Evolutionary conservation across 768 basidiomycete genomes (phyloP).

Genomic region (Rubroboletus satanas): DNA sequence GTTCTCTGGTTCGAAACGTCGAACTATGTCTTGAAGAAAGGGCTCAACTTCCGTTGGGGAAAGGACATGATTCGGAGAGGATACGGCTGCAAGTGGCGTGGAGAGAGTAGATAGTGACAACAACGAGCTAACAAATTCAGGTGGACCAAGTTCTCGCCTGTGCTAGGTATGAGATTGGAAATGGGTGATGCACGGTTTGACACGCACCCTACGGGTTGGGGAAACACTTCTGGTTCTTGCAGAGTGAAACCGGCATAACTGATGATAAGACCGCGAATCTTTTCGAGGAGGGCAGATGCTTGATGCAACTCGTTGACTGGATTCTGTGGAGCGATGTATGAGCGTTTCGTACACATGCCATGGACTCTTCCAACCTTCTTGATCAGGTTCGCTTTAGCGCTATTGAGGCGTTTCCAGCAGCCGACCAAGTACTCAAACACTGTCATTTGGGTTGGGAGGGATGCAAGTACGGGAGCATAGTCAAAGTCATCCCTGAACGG

Average conservation of each 20-base stretch:
- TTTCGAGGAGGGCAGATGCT: slow-evolving; percentile 65
- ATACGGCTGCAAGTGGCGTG: slow-evolving; percentile 54
- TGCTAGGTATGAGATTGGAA: slow-evolving; percentile 1
- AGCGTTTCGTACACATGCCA: slow-evolving; percentile 34
- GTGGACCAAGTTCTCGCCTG: slow-evolving; percentile 69
- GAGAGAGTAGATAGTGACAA: slow-evolving; percentile 68
- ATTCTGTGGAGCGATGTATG: slow-evolving; percentile 34
- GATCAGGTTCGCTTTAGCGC: slow-evolving; percentile 46
- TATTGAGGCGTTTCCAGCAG: slow-evolving; percentile 86
- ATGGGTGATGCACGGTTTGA: background rate
- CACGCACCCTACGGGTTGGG: slow-evolving; percentile 74
- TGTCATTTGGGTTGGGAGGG: slow-evolving; percentile 73
- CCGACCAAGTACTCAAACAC: slow-evolving; percentile 86
- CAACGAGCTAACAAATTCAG: slow-evolving; percentile 80
- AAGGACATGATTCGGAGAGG: slow-evolving; percentile 48
- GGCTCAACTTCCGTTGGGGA: slow-evolving; percentile 65
- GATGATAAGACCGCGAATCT: slow-evolving; percentile 75
- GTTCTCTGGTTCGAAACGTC: slow-evolving; percentile 74
- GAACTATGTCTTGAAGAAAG: slow-evolving; percentile 80
- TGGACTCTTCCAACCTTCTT: slow-evolving; percentile 51
- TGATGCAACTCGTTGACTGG: slow-evolving; percentile 54
- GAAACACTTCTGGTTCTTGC: slow-evolving; percentile 94
- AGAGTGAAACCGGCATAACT: slow-evolving; percentile 86
- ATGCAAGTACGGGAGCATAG: slow-evolving; percentile 67
- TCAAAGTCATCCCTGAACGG: slow-evolving; percentile 65